Conservation (phyloP, 1,139 yeast species). For the Debaryomyces coudertii region DNA sequence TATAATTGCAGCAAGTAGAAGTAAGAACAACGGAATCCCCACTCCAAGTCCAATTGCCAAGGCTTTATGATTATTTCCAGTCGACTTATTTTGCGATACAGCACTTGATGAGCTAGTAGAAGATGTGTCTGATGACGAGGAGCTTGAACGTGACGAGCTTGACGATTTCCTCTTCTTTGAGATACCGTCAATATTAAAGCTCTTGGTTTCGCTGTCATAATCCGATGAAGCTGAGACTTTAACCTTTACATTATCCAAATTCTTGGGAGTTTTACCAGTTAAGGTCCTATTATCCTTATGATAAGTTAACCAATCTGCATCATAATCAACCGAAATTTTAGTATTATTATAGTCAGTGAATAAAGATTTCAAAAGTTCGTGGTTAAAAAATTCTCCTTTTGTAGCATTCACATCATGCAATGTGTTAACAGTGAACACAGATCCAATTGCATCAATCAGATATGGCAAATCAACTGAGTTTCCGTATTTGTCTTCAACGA, state of each 20-base stretch:
- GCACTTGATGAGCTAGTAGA: slow-evolving; percentile 26
- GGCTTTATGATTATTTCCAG: slow-evolving; percentile 32
- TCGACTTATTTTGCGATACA: slow-evolving; percentile 10
- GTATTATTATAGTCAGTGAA: slow-evolving; percentile 60
- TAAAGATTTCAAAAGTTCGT: slow-evolving; percentile 52
- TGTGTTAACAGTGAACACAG: slow-evolving; percentile 55
- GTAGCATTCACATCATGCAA: slow-evolving; percentile 70
- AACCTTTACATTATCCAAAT: slow-evolving; percentile 54
- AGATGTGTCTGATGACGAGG: background rate
- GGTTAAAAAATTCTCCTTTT: slow-evolving; percentile 58
- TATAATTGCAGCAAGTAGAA: slow-evolving; percentile 52
- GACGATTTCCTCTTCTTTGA: slow-evolving; percentile 19
- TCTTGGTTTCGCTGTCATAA: slow-evolving; percentile 37
- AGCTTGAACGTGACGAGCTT: slow-evolving; percentile 22
- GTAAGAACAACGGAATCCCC: slow-evolving; percentile 65
- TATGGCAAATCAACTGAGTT: slow-evolving; percentile 65
- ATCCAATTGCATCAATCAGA: slow-evolving; percentile 49
- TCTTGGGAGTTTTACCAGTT: slow-evolving; percentile 65
- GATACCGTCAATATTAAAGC: slow-evolving; percentile 62
- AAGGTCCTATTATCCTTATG: slow-evolving; percentile 64
- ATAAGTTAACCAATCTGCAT: slow-evolving; percentile 67
- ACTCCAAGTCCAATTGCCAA: slow-evolving; percentile 89
- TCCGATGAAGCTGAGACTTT: slow-evolving; percentile 54
- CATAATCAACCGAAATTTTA: slow-evolving; percentile 47
- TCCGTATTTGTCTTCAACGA: slow-evolving; percentile 62